phyloP scores from a whole-genome alignment of 1,284 basidiomycete genomes.

The Heliocybe sulcata region DNA sequence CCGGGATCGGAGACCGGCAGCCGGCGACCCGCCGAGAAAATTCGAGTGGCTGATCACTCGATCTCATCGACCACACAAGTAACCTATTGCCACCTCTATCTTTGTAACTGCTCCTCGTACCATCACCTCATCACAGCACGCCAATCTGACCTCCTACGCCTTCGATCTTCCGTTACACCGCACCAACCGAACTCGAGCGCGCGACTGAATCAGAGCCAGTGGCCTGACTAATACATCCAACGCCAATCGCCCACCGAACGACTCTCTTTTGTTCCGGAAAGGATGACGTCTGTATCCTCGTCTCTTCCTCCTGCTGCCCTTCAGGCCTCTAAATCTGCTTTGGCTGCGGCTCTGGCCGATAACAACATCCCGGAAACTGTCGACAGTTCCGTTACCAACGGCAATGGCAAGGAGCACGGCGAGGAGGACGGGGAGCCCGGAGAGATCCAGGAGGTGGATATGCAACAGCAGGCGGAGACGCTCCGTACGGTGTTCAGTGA shows the following conservation, averaged over 20 bases:
- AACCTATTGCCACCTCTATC: neutral
- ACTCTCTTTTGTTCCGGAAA: neutral
- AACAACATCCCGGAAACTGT: slow-evolving; percentile 17
- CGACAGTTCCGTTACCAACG: slow-evolving; percentile 7
- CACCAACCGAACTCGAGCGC: neutral
- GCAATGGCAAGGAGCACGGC: slow-evolving; percentile 24
- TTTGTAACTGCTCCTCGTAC: neutral
- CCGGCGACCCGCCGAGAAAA: neutral
- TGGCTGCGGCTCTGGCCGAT: slow-evolving; percentile 61
- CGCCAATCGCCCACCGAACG: neutral
- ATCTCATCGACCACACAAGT: neutral
- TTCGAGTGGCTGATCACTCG: neutral
- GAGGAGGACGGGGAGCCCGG: slow-evolving; percentile 47
- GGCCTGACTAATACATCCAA: neutral
- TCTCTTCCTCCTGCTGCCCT: slow-evolving; percentile 55
- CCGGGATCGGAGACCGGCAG: neutral
- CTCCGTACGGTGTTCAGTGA: slow-evolving; percentile 90
- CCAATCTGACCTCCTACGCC: neutral
- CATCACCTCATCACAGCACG: neutral
- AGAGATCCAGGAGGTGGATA: slow-evolving; percentile 75
- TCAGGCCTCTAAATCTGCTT: slow-evolving; percentile 68
- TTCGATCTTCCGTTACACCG: neutral
- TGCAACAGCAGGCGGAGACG: slow-evolving; percentile 73
- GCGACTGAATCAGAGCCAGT: neutral
- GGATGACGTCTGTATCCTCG: slow-evolving; percentile 9